phyloP scores from a whole-genome alignment of 2,329 filamentous ascomycete genomes.

The Calonectria pseudoturangicola region DNA sequence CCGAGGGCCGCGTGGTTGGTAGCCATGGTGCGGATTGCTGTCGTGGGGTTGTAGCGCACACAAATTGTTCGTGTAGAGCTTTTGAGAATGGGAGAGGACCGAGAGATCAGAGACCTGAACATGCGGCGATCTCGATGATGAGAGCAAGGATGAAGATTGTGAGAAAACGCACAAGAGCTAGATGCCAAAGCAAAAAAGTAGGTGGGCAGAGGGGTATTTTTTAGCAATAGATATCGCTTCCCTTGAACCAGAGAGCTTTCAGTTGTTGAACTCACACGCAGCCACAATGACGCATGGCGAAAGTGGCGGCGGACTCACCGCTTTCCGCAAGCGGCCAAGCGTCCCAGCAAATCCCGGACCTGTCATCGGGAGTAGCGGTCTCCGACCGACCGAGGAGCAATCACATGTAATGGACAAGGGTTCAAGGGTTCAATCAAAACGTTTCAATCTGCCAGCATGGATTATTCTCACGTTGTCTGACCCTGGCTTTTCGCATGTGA shows the following conservation, averaged over 20 bases:
- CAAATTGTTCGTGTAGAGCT: conserved; percentile 44
- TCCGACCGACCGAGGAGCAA: conserved; percentile 49
- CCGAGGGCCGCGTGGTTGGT: conserved; percentile 60
- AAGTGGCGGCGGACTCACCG: conserved; percentile 50
- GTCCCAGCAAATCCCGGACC: conserved; percentile 53
- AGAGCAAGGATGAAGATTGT: conserved; percentile 32
- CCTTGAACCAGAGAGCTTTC: conserved; percentile 50
- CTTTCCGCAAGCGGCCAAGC: conserved; percentile 51
- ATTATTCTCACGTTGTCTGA: conserved; percentile 4
- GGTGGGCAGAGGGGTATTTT: conserved; percentile 51
- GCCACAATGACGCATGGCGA: conserved; percentile 57
- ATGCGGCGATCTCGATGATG: conserved; percentile 42
- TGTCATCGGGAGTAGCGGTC: conserved; percentile 39
- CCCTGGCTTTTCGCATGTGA: conserved; percentile 51
- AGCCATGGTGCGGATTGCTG: conserved; percentile 58
- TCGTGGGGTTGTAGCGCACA: conserved; percentile 47
- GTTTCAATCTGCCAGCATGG: not conserved
- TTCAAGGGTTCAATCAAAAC: conserved; percentile 1
- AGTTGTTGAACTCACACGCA: conserved; percentile 56
- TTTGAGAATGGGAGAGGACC: conserved; percentile 41
- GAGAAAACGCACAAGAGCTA: conserved; percentile 19
- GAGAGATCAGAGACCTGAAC: conserved; percentile 49
- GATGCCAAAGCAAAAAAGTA: conserved; percentile 19
- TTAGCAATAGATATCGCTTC: conserved; percentile 40
- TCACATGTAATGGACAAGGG: conserved; percentile 51